A percentile compares a stretch with the other conserved stretches of the same genome.
phyloP scores from a whole-genome alignment of 2,329 filamentous ascomycete species.

The Trematosphaeria pertusa region DNA sequence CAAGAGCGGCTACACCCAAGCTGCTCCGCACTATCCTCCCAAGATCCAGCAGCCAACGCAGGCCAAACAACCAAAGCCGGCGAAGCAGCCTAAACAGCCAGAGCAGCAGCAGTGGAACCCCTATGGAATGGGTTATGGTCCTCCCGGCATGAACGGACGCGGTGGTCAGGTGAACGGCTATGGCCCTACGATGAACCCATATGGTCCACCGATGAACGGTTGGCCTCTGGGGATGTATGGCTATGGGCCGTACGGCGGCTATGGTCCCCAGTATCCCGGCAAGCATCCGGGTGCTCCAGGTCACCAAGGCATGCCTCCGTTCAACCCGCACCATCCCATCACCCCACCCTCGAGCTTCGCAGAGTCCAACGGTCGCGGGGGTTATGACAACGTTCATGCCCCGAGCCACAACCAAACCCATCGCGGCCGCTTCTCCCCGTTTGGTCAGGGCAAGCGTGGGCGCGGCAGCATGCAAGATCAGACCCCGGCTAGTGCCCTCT shows the following conservation, averaged over 20 bases:
- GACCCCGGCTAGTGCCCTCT: not conserved
- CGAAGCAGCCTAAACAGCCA: not conserved
- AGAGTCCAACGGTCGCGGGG: not conserved
- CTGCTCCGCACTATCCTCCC: slow-evolving; percentile 7
- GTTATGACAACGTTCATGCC: not conserved
- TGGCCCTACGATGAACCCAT: not conserved
- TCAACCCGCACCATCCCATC: slow-evolving; percentile 2
- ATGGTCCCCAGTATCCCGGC: slow-evolving; percentile 6
- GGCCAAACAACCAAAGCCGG: slow-evolving; percentile 10
- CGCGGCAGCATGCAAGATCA: not conserved
- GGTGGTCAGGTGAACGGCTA: not conserved
- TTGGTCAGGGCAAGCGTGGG: slow-evolving; percentile 1
- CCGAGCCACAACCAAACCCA: not conserved
- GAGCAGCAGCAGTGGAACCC: not conserved
- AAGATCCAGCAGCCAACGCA: slow-evolving; percentile 3
- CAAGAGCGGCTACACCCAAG: slow-evolving; percentile 15
- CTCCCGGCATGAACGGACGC: slow-evolving; percentile 11
- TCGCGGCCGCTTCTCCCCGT: slow-evolving; percentile 9
- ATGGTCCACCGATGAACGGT: slow-evolving; percentile 4
- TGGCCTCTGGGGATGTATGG: slow-evolving; percentile 2
- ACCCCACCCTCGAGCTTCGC: slow-evolving; percentile 5
- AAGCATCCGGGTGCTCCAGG: slow-evolving; percentile 4
- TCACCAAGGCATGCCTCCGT: slow-evolving; percentile 2
- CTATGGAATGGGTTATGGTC: slow-evolving; percentile 9
- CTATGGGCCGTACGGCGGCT: slow-evolving; percentile 13